Conservation (phyloP, 108 stramenopile species). For the Discostella stelligeroides region DNA sequence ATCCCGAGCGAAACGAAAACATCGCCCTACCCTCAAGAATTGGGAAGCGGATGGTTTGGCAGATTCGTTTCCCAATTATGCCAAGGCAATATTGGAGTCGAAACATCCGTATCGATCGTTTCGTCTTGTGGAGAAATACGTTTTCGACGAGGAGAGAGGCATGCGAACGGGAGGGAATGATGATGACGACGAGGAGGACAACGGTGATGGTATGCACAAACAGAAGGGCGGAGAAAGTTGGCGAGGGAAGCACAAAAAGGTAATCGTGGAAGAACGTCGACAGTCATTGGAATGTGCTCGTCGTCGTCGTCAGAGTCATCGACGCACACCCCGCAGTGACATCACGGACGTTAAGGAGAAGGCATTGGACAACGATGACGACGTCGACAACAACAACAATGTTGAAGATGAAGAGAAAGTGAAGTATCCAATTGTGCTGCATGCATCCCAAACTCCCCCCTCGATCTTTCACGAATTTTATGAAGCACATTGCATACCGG, state of each 20-base stretch:
- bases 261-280: no score
- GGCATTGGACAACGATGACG: no score
- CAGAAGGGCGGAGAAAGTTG: neutral
- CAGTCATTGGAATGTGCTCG: no score
- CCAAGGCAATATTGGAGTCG: constrained; percentile 10
- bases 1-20: constrained; percentile 54
- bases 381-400: no score
- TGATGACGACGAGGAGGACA: constrained; percentile 1
- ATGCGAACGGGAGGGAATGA: neutral
- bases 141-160: neutral
- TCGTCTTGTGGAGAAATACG: neutral
- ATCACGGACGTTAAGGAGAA: no score
- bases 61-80: constrained; percentile 65
- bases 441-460: constrained; percentile 51
- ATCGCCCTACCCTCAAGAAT: constrained; percentile 78
- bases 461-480: constrained; percentile 66
- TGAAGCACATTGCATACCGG: constrained; percentile 64
- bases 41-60: constrained; percentile 76
- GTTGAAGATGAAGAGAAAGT: no score
- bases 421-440: constrained; percentile 60
- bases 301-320: no score
- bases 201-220: neutral
- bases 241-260: neutral
- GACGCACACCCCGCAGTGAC: neutral
- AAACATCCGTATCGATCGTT: neutral